Evolutionary conservation across 2,329 filamentous ascomycete species (phyloP), one percentile per base, ranked within the genome.

Genomic region (Fusarium bulbicola): DNA sequence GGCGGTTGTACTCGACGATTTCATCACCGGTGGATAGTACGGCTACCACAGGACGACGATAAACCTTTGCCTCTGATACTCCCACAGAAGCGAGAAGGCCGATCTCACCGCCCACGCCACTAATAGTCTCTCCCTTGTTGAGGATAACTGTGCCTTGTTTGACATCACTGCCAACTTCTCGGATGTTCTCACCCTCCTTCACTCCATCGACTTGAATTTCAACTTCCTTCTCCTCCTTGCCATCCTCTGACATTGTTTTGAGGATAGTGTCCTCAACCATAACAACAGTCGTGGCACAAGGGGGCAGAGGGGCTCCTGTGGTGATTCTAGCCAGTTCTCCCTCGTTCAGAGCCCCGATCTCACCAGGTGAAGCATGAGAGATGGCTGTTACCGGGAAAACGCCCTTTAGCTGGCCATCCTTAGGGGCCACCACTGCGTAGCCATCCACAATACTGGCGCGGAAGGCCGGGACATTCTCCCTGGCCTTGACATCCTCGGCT

Each of bases 371-470:
- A 16, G 96, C 96, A 79, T 98, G 95, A 0, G 95, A 97, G 18
- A 98, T 87, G 1, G 93, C 92, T 2, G 92, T 91, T 20, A 99
- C 95, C 1, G 95, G 95, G 78, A 96, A 98, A 2, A 92, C 84
- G 0, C 95, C 95, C 76, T 92, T 93, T 54, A 93, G 88, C 54
- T 88, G 90, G 1, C 88, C 90, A 45, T 90, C 85, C 36, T 84
- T 83, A 59, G 88, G 87, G 11, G 90, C 92, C 42, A 95, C 90
- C 1, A 97, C 89, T 6, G 96, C 96, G 79, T 99, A 99, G 3
- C 96, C 96, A 81, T 99, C 96, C 2, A 99, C 96, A 45, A 98
- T 98, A 79, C 95, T 98, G 24, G 96, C 96, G 66, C 95, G 88
- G 83, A 97, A 99, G 1, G 95, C 96, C 1, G 96, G 96, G 0